A percentile compares a stretch with the other conserved stretches of the same genome.
phyloP scores from a whole-genome alignment of 495 filamentous ascomycete species.

The Neurospora discreta region DNA sequence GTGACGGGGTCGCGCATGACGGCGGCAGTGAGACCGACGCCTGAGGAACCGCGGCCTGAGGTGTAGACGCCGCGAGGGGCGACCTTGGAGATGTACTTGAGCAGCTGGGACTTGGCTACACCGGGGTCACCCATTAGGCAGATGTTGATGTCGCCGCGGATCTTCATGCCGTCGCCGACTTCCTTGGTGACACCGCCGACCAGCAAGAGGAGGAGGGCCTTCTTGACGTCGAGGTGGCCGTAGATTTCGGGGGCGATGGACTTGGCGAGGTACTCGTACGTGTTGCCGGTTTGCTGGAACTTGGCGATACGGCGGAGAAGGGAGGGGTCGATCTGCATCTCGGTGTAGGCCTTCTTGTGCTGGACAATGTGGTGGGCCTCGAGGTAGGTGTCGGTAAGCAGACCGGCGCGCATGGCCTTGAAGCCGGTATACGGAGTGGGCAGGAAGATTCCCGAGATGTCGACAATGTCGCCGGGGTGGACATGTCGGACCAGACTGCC shows the following conservation, averaged over 20 bases:
- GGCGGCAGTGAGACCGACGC: conserved; percentile 93
- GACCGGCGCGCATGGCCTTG: conserved; percentile 86
- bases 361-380: conserved; percentile 89
- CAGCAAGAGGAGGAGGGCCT: conserved; percentile 83
- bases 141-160: conserved; percentile 96
- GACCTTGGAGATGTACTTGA: conserved; percentile 98
- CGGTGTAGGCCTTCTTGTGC: conserved; percentile 95
- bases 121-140: conserved; percentile 99
- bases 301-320: conserved; percentile 72
- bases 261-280: conserved; percentile 87
- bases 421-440: conserved; percentile 97
- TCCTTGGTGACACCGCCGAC: conserved; percentile 95
- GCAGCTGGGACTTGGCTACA: conserved; percentile 95
- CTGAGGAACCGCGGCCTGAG: conserved; percentile 88
- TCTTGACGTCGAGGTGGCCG: conserved; percentile 95
- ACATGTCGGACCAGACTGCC: conserved; percentile 74
- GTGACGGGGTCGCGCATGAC: conserved; percentile 98
- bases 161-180: conserved; percentile 96
- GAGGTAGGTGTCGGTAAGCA: conserved; percentile 92
- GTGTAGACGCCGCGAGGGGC: conserved; percentile 96
- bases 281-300: conserved; percentile 69
- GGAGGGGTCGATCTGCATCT: conserved; percentile 61
- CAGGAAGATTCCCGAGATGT: conserved; percentile 89
- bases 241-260: conserved; percentile 97
- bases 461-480: conserved; percentile 88